Evolutionary conservation across 805 yeast species (phyloP), one percentile per base, ranked within the genome.

Genomic region (Monosporozyma solicola): DNA sequence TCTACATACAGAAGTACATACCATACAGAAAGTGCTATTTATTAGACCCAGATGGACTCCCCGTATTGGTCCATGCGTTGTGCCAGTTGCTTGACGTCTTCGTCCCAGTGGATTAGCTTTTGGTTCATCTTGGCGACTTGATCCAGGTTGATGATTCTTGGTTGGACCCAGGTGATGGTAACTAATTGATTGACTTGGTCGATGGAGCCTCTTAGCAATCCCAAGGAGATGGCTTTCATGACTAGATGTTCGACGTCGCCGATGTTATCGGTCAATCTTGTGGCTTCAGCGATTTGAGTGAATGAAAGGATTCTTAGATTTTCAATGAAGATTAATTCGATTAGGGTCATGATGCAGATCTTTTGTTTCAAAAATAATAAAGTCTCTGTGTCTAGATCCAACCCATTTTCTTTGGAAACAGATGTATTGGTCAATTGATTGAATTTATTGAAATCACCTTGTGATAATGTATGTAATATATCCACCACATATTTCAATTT

Each of bases 101-200:
- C 67, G 60, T 86, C 84, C 99, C 99, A 94, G 50, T 75, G 76
- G 29, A 75, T 75, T 64, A 94, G 78, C 61, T 87, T 85, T 51
- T 77, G 75, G 58, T 82, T 82, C 86, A 94, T 88, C 46, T 77
- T 76, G 53, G 76, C 79, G 54, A 92, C 85, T 74, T 94, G 99
- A 46, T 80, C 80, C 57, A 75, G 76, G 63, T 88, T 88, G 78
- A 94, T 84, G 52, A 90, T 87, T 63, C 98, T 79, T 54, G 99
- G 98, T 75, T 94, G 98, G 56, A 92, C 84, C 99, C 99, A 94
- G 29, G 86, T 82, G 48, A 94, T 83, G 35, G 85, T 82, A 53
- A 94, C 86, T 13, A 84, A 73, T 67, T 84, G 80, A 49, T 80
- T 80, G 45, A 90, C 87, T 72, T 94, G 95, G 67, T 94, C 95